Conservation (phyloP, 768 basidiomycete genomes). For the Tricholomella constricta region DNA sequence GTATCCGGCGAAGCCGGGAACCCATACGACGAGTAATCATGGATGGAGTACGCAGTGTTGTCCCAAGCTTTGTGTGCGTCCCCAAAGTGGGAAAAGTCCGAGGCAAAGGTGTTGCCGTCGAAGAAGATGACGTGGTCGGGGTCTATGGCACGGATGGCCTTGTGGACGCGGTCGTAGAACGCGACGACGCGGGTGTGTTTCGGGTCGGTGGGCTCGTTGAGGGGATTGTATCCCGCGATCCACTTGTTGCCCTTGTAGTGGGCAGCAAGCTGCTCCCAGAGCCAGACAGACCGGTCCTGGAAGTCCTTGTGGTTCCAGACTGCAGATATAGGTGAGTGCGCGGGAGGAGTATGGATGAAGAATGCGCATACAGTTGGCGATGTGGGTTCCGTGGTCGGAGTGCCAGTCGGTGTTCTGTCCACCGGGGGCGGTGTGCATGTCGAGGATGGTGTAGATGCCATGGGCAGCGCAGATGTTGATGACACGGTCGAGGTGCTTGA, state of each 20-base stretch:
- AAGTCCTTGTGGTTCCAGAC: conserved; percentile 87
- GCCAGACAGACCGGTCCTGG: conserved; percentile 75
- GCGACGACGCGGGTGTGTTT: conserved; percentile 61
- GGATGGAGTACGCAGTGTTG: conserved; percentile 77
- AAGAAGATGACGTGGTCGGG: conserved; percentile 73
- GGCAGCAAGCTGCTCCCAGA: conserved; percentile 75
- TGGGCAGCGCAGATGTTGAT: conserved; percentile 73
- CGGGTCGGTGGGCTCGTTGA: conserved; percentile 82
- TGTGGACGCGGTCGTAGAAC: conserved; percentile 71
- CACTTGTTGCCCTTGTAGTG: conserved; percentile 79
- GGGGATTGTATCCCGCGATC: conserved; percentile 85
- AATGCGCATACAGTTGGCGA: conserved; percentile 52
- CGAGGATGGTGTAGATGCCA: conserved; percentile 80
- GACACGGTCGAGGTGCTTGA: conserved; percentile 84
- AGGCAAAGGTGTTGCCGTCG: conserved; percentile 84
- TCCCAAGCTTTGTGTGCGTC: conserved; percentile 62
- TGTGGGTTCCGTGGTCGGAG: conserved; percentile 67
- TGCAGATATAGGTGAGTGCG: conserved; percentile 15
- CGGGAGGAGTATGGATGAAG: not conserved
- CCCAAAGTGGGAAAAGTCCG: conserved; percentile 74
- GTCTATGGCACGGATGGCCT: conserved; percentile 72
- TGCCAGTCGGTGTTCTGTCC: conserved; percentile 86
- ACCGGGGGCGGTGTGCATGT: conserved; percentile 76
- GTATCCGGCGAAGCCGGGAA: conserved; percentile 62
- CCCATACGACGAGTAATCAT: conserved; percentile 76